A percentile compares a stretch with the other conserved stretches of the same genome.
Evolutionary conservation across 163 green algal species (phyloP).

Genomic region (Scenedesmus sp.): DNA sequence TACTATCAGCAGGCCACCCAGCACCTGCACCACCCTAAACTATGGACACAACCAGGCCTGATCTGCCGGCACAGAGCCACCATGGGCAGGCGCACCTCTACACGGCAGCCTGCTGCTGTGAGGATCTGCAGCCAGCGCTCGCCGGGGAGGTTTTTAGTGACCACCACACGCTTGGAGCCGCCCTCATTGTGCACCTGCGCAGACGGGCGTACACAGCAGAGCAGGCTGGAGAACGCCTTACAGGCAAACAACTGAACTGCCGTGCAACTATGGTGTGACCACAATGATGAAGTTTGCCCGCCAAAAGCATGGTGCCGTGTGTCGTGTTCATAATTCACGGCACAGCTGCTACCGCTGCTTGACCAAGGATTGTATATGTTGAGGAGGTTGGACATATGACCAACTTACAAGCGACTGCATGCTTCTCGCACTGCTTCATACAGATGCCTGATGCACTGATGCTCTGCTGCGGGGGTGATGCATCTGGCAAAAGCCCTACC

Average conservation of each 20-base stretch:
- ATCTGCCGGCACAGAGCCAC: too few species aligned
- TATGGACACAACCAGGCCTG: background rate
- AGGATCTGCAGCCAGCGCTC: constrained; percentile 94
- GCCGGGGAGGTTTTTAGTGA: constrained; percentile 97
- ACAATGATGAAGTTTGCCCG: too few species aligned
- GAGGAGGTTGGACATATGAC: too few species aligned
- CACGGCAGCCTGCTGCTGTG: constrained; percentile 72
- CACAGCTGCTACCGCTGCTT: too few species aligned
- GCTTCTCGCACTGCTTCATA: background rate
- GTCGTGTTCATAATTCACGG: too few species aligned
- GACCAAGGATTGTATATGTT: too few species aligned
- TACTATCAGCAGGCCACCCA: background rate
- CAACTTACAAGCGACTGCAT: too few species aligned
- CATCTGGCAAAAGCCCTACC: background rate
- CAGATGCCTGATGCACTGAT: background rate
- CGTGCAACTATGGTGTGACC: too few species aligned
- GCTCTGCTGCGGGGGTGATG: too few species aligned
- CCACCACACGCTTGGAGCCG: constrained; percentile 91
- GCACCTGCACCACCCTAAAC: background rate
- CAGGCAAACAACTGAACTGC: too few species aligned
- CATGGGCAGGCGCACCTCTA: constrained; percentile 37
- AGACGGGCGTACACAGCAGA: background rate
- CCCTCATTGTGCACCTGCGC: constrained; percentile 86
- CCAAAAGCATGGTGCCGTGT: too few species aligned
- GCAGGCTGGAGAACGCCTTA: background rate